Base-by-base conservation (phyloP, 345 rosid genomes). In the Lepidium didymum region DNA sequence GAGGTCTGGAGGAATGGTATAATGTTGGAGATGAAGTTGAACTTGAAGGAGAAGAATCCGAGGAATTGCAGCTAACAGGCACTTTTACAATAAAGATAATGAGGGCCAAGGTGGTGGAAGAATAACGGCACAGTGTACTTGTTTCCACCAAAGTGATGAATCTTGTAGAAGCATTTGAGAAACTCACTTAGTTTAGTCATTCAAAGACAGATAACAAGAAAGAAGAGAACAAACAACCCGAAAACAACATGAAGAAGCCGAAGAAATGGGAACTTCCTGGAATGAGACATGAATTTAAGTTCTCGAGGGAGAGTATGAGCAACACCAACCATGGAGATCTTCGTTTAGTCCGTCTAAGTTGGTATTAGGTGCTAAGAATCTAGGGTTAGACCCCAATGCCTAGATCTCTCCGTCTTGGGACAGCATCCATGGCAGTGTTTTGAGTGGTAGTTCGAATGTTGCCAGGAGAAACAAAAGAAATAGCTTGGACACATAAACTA, bases 141-240 rank as follows among this genome's bases (percentile, higher is more conserved):
- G 82, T 84, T 40, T 75, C 62, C 16, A 95, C 97, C 25, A 87
- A 79, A 65, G 98, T 93, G 65, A 77, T 70, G 90, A 84, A 90
- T 73, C 70, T 93, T 75, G 94, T 93, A 4, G 70, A 87, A 76
- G 96, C 92, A 0, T 93, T 93, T 64, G 98, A 93, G 83, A 76
- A 72, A 73, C 82, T 86, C 33, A 62, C 74, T 52, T 58, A 84
- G 0, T 70, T 86, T 53, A 83, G 81, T 0, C 62, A 51, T 15
- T 73, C 81, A 0, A 78, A 83, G 58, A 81, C 60, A 55, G 37
- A 73, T 6, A 76, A 73, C 13, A 43, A 55, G 62, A 64, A 56
- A 10, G 83, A 77, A 46, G 83, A 62, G 18, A 79, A 52, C 34
- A n/a, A n/a, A n/a, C 78, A 76, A 55, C 70, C 23, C 3, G 55